Conservation (phyloP, 2,329 filamentous ascomycete species). For the Alternaria sp. region DNA sequence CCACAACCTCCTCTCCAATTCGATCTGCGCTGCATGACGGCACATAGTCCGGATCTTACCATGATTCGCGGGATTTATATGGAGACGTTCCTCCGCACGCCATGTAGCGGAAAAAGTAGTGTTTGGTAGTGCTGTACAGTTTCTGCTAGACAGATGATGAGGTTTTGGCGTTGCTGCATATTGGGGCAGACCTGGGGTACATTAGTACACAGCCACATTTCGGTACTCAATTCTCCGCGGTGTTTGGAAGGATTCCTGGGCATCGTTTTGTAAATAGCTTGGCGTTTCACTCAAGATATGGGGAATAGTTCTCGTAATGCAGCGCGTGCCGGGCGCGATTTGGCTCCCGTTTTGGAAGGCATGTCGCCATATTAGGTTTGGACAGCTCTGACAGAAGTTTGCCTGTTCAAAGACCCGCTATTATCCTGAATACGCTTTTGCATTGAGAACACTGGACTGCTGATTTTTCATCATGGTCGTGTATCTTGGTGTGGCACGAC, state of each 20-base stretch:
- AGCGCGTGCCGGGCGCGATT: neutral
- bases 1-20: neutral
- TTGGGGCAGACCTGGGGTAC: neutral
- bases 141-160: neutral
- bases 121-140: neutral
- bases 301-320: neutral
- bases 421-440: neutral
- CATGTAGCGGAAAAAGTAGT: neutral
- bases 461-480: neutral
- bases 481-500: neutral
- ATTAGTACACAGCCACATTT: slow-evolving; percentile 7
- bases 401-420: neutral
- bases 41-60: neutral
- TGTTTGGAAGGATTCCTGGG: slow-evolving; percentile 5
- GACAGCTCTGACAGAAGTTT: neutral
- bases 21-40: neutral
- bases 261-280: slow-evolving; percentile 10
- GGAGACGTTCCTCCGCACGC: neutral
- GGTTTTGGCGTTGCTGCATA: slow-evolving; percentile 8
- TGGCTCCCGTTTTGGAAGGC: neutral
- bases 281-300: slow-evolving; percentile 5
- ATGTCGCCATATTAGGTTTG: neutral
- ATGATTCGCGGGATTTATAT: neutral
- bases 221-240: neutral
- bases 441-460: no score